Evolutionary conservation across 331 rosid species (phyloP).

Genomic region (Dryas integrifolia): DNA sequence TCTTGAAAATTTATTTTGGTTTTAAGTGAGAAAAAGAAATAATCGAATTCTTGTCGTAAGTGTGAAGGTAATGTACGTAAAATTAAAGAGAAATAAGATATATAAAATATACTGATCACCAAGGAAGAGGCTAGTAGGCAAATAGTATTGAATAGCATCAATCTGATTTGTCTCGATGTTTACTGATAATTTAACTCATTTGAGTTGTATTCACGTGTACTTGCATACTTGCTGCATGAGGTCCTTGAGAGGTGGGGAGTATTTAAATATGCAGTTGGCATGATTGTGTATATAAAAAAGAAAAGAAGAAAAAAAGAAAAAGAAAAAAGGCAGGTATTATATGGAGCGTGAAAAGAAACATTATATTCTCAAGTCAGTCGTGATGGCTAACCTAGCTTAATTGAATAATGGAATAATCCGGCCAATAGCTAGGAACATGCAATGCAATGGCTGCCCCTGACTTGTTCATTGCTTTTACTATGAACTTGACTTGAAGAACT

Average conservation of each 20-base stretch:
- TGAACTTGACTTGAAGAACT: too few relatives aligned
- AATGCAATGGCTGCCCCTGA: background rate
- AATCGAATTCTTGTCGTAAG: too few relatives aligned
- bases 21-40: too few relatives aligned
- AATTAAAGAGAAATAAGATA: too few relatives aligned
- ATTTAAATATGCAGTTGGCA: background rate
- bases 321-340: background rate
- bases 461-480: too few relatives aligned
- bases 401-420: slow-evolving; percentile 6
- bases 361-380: slow-evolving; percentile 2
- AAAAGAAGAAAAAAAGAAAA: background rate
- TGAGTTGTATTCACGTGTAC: slow-evolving; percentile 12
- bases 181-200: background rate
- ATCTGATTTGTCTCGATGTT: background rate
- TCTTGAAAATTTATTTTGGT: too few relatives aligned
- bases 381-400: background rate
- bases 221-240: background rate
- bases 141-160: too few relatives aligned
- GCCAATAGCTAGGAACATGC: slow-evolving; percentile 12
- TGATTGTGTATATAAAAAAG: background rate
- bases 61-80: too few relatives aligned
- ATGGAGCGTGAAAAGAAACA: background rate
- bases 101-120: too few relatives aligned
- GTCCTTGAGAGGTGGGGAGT: too few relatives aligned
- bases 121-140: too few relatives aligned